These are phyloP conservation scores for Mixia osmundae DNA, from an alignment of 1,284 basidiomycete genomes.

Conservation along the genomic window DNA sequence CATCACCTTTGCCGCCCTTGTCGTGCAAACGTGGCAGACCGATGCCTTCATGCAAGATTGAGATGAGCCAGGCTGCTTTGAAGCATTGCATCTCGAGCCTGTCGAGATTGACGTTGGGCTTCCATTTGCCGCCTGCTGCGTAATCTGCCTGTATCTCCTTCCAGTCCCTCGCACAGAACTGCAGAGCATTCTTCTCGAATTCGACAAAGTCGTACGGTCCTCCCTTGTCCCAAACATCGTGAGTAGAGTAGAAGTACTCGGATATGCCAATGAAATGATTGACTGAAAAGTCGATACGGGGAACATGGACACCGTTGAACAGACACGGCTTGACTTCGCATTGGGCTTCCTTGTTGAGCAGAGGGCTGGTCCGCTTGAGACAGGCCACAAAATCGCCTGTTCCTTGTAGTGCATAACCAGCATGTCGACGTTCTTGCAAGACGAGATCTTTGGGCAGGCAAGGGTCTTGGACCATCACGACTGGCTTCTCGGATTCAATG, in stretches of 20 bases:
- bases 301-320: conserved; percentile 93
- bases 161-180: conserved; percentile 70
- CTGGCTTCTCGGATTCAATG: conserved; percentile 10
- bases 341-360: conserved; percentile 63
- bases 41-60: conserved; percentile 86
- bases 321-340: conserved; percentile 70
- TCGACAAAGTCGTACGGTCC: conserved; percentile 88
- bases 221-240: conserved; percentile 71
- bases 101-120: conserved; percentile 42
- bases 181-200: conserved; percentile 74
- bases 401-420: conserved; percentile 42
- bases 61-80: conserved; percentile 96
- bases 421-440: conserved; percentile 28
- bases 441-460: conserved; percentile 62
- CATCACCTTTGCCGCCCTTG: conserved; percentile 37
- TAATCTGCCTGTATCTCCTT: conserved; percentile 43
- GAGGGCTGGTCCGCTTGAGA: conserved; percentile 41
- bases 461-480: conserved; percentile 44
- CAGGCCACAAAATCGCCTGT: conserved; percentile 79
- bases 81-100: conserved; percentile 94
- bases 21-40: conserved; percentile 79
- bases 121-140: conserved; percentile 28
- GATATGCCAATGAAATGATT: conserved; percentile 68
- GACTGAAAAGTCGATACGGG: conserved; percentile 23
- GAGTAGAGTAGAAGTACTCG: conserved; percentile 98